Percentiles rank a stretch among this genome's conserved stretches.
Evolutionary conservation across 106 monocot species (phyloP).

Genomic region (Acorus gramineus): DNA sequence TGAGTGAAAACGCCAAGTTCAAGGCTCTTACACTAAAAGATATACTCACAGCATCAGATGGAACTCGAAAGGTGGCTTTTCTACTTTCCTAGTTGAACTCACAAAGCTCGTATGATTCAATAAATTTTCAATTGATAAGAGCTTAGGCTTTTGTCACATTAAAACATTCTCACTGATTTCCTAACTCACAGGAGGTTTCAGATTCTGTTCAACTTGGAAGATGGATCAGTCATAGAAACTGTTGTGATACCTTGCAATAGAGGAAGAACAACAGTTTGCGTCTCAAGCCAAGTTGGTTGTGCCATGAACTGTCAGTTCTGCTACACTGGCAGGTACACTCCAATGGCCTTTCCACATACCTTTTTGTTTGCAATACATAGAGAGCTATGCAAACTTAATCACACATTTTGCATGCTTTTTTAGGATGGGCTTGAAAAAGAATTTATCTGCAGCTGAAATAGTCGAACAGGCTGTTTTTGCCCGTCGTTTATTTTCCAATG

Average conservation of each 20-base stretch:
- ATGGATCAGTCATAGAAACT: constrained; percentile 81
- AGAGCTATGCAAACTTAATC: too few species aligned
- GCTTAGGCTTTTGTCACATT: constrained; percentile 2
- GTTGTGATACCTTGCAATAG: constrained; percentile 75
- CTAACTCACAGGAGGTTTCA: constrained; percentile 51
- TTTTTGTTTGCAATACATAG: too few species aligned
- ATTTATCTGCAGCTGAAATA: constrained; percentile 86
- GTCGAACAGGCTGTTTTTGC: constrained; percentile 94
- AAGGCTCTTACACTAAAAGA: constrained; percentile 72
- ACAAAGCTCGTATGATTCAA: too few species aligned
- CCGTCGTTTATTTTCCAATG: constrained; percentile 58
- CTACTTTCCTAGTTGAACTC: neutral
- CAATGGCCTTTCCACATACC: too few species aligned
- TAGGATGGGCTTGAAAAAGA: constrained; percentile 91
- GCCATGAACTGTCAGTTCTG: constrained; percentile 99
- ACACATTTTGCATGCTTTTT: neutral
- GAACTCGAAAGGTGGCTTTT: constrained; percentile 72
- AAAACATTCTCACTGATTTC: constrained; percentile 32
- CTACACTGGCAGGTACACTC: constrained; percentile 69
- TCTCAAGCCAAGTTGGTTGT: constrained; percentile 99
- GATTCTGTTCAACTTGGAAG: constrained; percentile 87
- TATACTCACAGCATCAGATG: constrained; percentile 63
- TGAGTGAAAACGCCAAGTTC: constrained; percentile 48
- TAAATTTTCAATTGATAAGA: too few species aligned
- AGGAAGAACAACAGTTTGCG: constrained; percentile 90